Conservation (phyloP, 1,139 yeast genomes). For the Pichia inconspicua region DNA sequence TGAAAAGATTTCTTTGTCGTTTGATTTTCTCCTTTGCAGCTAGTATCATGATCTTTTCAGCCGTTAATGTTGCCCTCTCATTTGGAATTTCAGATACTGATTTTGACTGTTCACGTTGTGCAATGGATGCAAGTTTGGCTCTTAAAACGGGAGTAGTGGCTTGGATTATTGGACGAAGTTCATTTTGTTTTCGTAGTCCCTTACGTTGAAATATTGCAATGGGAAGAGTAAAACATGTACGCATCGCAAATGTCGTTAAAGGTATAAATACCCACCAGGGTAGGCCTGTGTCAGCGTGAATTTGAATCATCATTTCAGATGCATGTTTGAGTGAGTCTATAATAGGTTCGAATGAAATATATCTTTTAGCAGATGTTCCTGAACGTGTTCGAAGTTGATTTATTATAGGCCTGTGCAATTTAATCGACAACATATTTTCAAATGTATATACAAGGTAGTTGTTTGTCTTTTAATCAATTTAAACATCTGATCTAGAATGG, state of each 20-base stretch:
- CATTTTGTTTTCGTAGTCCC: slow-evolving; percentile 63
- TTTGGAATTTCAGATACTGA: slow-evolving; percentile 15
- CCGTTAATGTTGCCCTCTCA: slow-evolving; percentile 44
- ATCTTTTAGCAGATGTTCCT: slow-evolving; percentile 1
- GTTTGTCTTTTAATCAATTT: background rate
- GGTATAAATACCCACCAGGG: slow-evolving; percentile 89
- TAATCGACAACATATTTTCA: background rate
- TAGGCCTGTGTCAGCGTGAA: slow-evolving; percentile 51
- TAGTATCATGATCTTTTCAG: slow-evolving; percentile 68
- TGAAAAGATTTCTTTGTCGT: slow-evolving; percentile 63
- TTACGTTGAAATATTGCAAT: slow-evolving; percentile 65
- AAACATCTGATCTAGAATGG: too few relatives aligned
- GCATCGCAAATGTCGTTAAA: slow-evolving; percentile 53
- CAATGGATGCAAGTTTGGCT: slow-evolving; percentile 60
- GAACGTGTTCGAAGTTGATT: background rate
- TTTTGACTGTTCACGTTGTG: slow-evolving; percentile 29
- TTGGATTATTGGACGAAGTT: slow-evolving; percentile 56
- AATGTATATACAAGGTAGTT: background rate
- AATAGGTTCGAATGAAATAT: slow-evolving; percentile 16
- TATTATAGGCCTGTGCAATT: background rate
- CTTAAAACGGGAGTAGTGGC: slow-evolving; percentile 73
- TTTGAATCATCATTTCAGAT: slow-evolving; percentile 30
- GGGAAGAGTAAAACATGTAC: slow-evolving; percentile 68
- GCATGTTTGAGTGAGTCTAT: slow-evolving; percentile 16
- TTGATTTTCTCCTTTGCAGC: slow-evolving; percentile 72